Conservation (phyloP, 2,329 filamentous ascomycete species). For the Neopestalotiopsis sp. region DNA sequence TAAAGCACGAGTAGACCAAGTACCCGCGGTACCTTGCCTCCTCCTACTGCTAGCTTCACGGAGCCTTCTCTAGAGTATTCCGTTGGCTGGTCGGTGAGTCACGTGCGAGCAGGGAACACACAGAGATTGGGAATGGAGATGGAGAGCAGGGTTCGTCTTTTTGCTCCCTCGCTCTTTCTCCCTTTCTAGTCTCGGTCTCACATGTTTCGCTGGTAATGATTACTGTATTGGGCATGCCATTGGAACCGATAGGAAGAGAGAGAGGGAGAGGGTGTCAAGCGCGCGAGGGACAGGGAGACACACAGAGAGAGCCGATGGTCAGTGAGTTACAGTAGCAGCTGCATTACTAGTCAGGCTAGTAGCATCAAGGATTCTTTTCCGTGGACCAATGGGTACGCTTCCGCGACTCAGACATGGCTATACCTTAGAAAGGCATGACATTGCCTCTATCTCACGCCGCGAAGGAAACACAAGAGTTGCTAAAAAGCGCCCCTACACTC, state of each 20-base stretch:
- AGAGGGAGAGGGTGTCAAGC: not conserved
- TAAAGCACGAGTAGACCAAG: too few species aligned
- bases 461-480: too few species aligned
- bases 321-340: not conserved
- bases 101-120: constrained; percentile 2
- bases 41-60: not conserved
- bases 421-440: not conserved
- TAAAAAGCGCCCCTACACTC: too few species aligned
- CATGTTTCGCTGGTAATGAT: constrained; percentile 3
- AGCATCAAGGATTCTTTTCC: not conserved
- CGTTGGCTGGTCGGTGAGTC: not conserved
- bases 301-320: not conserved
- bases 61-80: not conserved
- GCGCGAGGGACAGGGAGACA: not conserved
- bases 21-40: too few species aligned
- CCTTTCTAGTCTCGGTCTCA: constrained; percentile 7
- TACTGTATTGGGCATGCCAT: not conserved
- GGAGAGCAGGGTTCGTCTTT: too few species aligned
- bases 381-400: not conserved
- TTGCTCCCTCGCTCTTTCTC: not conserved
- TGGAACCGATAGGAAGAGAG: not conserved
- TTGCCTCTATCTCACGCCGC: too few species aligned
- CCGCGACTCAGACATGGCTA: not conserved
- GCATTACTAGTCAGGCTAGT: not conserved
- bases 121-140: too few species aligned